Evolutionary conservation across 2,329 filamentous ascomycete species (phyloP).

Genomic region (Botrytis porri): DNA sequence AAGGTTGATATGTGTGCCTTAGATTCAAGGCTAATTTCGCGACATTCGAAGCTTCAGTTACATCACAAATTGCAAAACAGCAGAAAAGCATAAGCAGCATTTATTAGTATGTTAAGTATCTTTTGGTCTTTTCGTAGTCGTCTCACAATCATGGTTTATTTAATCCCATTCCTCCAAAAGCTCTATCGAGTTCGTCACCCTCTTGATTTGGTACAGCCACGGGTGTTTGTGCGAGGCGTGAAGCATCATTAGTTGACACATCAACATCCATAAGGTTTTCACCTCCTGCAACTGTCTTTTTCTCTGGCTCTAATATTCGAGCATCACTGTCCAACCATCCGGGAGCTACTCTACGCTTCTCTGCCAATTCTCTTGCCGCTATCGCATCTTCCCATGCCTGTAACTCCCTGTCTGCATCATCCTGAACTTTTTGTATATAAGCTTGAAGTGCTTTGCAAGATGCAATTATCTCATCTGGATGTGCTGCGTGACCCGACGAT

Average conservation of each 20-base stretch:
- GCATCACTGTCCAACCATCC: slow-evolving; percentile 78
- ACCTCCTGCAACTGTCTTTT: slow-evolving; percentile 33
- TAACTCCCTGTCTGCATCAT: slow-evolving; percentile 66
- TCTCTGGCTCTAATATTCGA: slow-evolving; percentile 66
- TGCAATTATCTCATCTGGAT: slow-evolving; percentile 79
- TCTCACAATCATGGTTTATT: slow-evolving; percentile 29
- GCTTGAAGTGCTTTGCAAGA: slow-evolving; percentile 76
- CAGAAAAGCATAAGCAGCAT: background rate
- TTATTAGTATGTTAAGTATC: background rate
- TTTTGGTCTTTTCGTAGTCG: background rate
- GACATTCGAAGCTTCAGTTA: slow-evolving; percentile 1
- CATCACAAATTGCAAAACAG: background rate
- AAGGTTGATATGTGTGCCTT: slow-evolving; percentile 3
- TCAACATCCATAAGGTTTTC: slow-evolving; percentile 37
- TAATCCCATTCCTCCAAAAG: slow-evolving; percentile 48
- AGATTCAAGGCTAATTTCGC: slow-evolving; percentile 15
- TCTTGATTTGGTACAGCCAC: slow-evolving; percentile 44
- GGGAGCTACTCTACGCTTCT: slow-evolving; percentile 76
- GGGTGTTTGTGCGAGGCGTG: slow-evolving; percentile 36
- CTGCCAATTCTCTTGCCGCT: slow-evolving; percentile 64
- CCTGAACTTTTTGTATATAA: slow-evolving; percentile 68
- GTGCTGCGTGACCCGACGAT: slow-evolving; percentile 73
- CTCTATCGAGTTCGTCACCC: slow-evolving; percentile 52
- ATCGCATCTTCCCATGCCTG: slow-evolving; percentile 67
- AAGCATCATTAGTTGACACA: slow-evolving; percentile 36